A percentile compares a stretch with the other conserved stretches of the same genome.
Evolutionary conservation across 305 asterid species (phyloP).

Genomic region (Rubia peregrina): DNA sequence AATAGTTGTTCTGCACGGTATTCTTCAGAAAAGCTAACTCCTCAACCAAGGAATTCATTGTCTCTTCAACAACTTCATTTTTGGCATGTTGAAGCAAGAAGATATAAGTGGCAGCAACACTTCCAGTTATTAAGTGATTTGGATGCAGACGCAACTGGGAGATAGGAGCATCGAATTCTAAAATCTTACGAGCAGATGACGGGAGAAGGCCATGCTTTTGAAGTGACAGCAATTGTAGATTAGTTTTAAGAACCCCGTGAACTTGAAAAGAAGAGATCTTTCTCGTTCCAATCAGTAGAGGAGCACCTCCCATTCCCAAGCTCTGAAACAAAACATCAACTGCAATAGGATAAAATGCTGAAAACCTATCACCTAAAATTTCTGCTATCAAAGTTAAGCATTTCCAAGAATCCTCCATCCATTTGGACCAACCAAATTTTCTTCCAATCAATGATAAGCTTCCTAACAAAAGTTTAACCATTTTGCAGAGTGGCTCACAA

Average conservation of each 20-base stretch:
- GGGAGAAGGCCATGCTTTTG: slow-evolving; percentile 90
- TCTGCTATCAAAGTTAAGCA: slow-evolving; percentile 99
- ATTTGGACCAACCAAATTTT: slow-evolving; percentile 91
- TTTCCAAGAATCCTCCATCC: slow-evolving; percentile 98
- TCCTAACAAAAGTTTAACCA: slow-evolving; percentile 75
- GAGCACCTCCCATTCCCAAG: slow-evolving; percentile 45
- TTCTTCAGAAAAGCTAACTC: slow-evolving; percentile 66
- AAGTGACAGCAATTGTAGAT: slow-evolving; percentile 81
- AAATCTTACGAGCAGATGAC: slow-evolving; percentile 62
- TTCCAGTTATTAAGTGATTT: slow-evolving; percentile 86
- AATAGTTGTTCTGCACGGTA: slow-evolving; percentile 34
- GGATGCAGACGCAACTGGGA: slow-evolving; percentile 96
- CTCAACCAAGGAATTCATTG: slow-evolving; percentile 57
- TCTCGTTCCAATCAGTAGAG: slow-evolving; percentile 29
- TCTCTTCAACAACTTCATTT: slow-evolving; percentile 59
- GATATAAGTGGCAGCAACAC: slow-evolving; percentile 84
- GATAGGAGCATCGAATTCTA: slow-evolving; percentile 63
- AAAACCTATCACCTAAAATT: slow-evolving; percentile 78
- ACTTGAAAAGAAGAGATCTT: slow-evolving; percentile 71
- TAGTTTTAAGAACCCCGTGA: slow-evolving; percentile 96
- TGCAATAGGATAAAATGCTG: slow-evolving; percentile 64
- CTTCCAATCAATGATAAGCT: slow-evolving; percentile 81
- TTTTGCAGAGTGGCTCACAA: slow-evolving; percentile 72
- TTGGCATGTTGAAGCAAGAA: slow-evolving; percentile 87
- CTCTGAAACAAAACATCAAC: slow-evolving; percentile 86